Conservation (phyloP, 2,329 filamentous ascomycete genomes). For the Neoscytalidium dimidiatum region DNA sequence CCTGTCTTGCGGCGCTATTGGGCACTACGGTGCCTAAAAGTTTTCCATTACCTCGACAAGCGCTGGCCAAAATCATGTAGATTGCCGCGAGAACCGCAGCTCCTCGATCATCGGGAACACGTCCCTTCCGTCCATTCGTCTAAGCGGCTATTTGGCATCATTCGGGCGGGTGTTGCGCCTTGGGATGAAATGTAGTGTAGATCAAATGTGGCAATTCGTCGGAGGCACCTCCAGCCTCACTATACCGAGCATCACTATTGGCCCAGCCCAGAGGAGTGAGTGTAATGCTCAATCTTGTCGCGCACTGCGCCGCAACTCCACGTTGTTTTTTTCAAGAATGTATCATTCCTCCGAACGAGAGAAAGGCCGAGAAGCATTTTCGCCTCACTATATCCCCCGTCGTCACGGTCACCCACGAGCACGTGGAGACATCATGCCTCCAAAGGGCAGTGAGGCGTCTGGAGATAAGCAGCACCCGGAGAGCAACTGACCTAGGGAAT, state of each 20-base stretch:
- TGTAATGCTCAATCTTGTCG: neutral
- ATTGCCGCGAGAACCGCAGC: slow-evolving; percentile 2
- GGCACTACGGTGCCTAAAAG: neutral
- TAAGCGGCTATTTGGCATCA: neutral
- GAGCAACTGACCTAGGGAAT: neutral
- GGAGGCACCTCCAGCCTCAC: slow-evolving; percentile 15
- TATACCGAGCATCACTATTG: neutral
- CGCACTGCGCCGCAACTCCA: neutral
- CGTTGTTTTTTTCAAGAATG: neutral
- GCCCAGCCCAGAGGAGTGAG: neutral
- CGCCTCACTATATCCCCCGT: neutral
- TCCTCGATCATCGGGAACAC: neutral
- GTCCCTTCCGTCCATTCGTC: neutral
- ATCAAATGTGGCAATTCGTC: slow-evolving; percentile 8
- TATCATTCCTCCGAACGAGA: neutral
- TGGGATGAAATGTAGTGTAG: neutral
- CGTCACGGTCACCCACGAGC: neutral
- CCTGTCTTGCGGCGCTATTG: neutral
- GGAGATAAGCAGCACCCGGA: neutral
- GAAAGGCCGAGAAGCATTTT: neutral
- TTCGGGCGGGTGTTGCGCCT: neutral
- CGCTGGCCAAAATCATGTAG: neutral
- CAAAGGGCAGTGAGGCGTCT: neutral
- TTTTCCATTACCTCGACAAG: neutral
- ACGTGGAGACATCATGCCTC: neutral